Evolutionary conservation across 2,329 filamentous ascomycete species (phyloP).

Genomic region (Pseudocercospora eumusae): DNA sequence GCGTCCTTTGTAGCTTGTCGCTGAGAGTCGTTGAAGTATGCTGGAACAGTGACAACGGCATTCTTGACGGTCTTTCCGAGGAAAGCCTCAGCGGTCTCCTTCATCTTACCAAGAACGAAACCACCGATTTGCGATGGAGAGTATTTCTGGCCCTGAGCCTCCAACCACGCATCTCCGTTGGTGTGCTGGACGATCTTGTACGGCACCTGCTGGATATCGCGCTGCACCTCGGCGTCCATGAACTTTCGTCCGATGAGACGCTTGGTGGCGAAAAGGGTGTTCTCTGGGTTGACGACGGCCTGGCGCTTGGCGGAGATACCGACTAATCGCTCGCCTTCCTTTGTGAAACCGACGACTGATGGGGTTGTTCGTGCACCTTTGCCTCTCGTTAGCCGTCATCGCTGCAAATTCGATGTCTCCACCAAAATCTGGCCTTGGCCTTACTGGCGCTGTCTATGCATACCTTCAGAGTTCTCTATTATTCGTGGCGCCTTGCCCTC

Average conservation of each 20-base stretch:
- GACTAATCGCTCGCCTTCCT: slow-evolving; percentile 93
- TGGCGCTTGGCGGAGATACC: slow-evolving; percentile 98
- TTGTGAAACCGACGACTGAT: slow-evolving; percentile 91
- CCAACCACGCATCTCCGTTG: slow-evolving; percentile 96
- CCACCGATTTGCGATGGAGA: slow-evolving; percentile 98
- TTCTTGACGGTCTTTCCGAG: slow-evolving; percentile 90
- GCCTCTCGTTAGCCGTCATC: slow-evolving; percentile 23
- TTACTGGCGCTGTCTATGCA: slow-evolving; percentile 31
- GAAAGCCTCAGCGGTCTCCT: slow-evolving; percentile 95
- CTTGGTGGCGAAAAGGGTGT: slow-evolving; percentile 98
- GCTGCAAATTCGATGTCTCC: slow-evolving; percentile 7
- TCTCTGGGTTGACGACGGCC: slow-evolving; percentile 97
- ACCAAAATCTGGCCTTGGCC: background rate
- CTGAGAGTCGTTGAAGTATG: slow-evolving; percentile 99
- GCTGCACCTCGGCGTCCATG: slow-evolving; percentile 88
- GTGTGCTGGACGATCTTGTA: slow-evolving; percentile 98
- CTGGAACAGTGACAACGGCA: slow-evolving; percentile 92
- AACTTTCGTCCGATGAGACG: slow-evolving; percentile 98
- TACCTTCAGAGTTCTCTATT: slow-evolving; percentile 96
- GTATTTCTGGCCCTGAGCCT: slow-evolving; percentile 91
- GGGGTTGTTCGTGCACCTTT: slow-evolving; percentile 84
- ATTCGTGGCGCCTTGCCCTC: slow-evolving; percentile 94
- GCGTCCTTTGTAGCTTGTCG: slow-evolving; percentile 98
- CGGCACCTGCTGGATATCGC: slow-evolving; percentile 94
- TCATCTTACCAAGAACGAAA: slow-evolving; percentile 97